Percentiles rank a stretch among this genome's conserved stretches.
These are phyloP conservation scores for Pseudogymnoascus sp. DNA, from an alignment of 2,329 filamentous ascomycete genomes.

Conservation along the genomic window DNA sequence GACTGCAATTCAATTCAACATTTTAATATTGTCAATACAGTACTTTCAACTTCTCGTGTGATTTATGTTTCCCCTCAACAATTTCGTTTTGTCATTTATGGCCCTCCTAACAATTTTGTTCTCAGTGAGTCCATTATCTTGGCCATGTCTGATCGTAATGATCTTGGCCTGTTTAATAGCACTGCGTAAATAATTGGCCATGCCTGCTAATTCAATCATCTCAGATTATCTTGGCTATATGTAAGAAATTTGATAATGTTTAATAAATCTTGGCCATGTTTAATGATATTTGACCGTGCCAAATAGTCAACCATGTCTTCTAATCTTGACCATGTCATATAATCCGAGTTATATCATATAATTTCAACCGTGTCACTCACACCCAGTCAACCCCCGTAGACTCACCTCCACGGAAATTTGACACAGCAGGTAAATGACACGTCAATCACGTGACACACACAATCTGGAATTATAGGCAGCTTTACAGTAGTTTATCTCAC, in stretches of 20 bases:
- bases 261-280: neutral
- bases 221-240: neutral
- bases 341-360: neutral
- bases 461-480: neutral
- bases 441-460: neutral
- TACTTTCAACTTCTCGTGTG: neutral
- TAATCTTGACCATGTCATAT: neutral
- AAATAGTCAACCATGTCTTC: neutral
- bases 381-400: neutral
- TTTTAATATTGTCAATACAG: neutral
- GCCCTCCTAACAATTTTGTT: neutral
- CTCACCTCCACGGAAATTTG: neutral
- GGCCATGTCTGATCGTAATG: neutral
- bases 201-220: neutral
- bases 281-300: neutral
- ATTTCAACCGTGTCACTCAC: neutral
- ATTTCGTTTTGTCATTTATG: neutral
- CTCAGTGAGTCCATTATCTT: neutral
- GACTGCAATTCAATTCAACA: conserved; percentile 3
- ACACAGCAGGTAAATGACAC: neutral
- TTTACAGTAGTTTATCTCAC: neutral
- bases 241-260: neutral
- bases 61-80: neutral
- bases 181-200: neutral
- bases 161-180: neutral